Percentiles rank a stretch among this genome's conserved stretches.
Conservation (phyloP, 768 basidiomycete species). For the Russula ochroleuca region DNA sequence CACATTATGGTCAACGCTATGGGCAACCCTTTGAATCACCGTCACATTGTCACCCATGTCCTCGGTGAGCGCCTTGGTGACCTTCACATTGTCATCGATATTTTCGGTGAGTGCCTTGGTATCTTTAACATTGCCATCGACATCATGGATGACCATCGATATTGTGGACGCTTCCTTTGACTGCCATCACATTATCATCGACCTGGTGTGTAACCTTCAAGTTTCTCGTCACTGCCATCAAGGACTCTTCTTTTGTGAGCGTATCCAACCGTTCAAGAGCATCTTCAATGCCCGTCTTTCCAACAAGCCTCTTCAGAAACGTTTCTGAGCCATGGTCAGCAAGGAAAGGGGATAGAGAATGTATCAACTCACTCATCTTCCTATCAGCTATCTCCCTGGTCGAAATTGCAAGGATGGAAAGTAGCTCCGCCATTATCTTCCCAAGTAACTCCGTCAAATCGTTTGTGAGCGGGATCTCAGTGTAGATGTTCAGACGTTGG, state of each 20-base stretch:
- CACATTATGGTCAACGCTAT: not conserved
- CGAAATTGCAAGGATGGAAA: not conserved
- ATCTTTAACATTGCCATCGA: no score
- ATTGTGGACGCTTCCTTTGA: no score
- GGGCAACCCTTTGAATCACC: not conserved
- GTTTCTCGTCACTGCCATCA: not conserved
- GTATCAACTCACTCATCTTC: not conserved
- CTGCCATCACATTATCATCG: not conserved
- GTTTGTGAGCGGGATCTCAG: not conserved
- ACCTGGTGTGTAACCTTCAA: not conserved
- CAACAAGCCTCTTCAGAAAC: not conserved
- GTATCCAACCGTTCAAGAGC: not conserved
- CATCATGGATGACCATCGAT: no score
- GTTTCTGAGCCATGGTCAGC: not conserved
- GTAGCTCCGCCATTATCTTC: not conserved
- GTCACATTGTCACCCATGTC: not conserved
- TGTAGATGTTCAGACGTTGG: not conserved
- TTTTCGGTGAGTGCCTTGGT: no score
- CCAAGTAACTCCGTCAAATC: not conserved
- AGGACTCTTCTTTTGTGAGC: not conserved
- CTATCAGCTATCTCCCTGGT: not conserved
- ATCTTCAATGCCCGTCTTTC: not conserved
- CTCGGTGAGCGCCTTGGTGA: not conserved
- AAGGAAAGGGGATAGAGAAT: no score
- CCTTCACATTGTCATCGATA: not conserved